Evolutionary conservation across 345 rosid genomes (phyloP).

Genomic region (Camelina hispida): DNA sequence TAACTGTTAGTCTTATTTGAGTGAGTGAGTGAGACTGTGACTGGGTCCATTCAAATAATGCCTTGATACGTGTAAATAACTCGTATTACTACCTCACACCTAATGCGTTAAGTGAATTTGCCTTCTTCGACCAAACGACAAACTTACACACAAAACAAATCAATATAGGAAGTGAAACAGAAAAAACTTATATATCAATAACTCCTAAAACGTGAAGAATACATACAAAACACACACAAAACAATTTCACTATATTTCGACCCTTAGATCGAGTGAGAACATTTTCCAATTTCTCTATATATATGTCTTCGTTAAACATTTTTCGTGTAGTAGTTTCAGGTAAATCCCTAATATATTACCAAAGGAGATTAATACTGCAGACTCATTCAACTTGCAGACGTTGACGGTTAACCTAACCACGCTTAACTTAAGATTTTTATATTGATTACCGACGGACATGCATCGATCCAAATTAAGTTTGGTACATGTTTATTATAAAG

Average conservation of each 20-base stretch:
- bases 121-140: conserved; percentile 39
- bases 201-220: not conserved
- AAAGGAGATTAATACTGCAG: not conserved
- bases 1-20: conserved; percentile 21
- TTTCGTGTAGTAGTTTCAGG: not conserved
- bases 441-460: conserved; percentile 25
- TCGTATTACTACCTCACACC: conserved; percentile 9
- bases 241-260: conserved; percentile 15
- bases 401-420: conserved; percentile 17
- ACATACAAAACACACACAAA: not conserved
- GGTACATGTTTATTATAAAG: conserved; percentile 17
- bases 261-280: not conserved
- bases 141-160: conserved; percentile 35
- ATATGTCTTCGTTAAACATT: not conserved
- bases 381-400: conserved; percentile 7
- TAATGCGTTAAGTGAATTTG: conserved; percentile 24
- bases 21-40: conserved; percentile 39
- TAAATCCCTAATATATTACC: not conserved
- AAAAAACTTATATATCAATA: not conserved
- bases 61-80: conserved; percentile 33
- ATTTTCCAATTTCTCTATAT: not conserved
- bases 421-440: conserved; percentile 17
- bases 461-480: conserved; percentile 32
- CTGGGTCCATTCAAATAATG: conserved; percentile 35
- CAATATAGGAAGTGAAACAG: conserved; percentile 12